phyloP scores from a whole-genome alignment of 169 alveolate genomes.

The Cryptosporidium canis region DNA sequence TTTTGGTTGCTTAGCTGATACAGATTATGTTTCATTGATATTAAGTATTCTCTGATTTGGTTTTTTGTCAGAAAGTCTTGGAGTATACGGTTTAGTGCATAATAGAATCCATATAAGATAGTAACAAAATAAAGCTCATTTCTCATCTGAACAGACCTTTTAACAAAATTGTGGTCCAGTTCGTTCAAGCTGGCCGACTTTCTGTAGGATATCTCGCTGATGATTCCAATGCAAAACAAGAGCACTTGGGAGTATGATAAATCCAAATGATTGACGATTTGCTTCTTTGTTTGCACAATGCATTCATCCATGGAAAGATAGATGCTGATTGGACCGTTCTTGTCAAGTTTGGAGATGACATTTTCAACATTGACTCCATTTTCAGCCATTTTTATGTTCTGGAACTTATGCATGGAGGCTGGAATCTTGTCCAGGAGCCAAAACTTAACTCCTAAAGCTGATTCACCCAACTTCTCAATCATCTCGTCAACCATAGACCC shows the following conservation, averaged over 20 bases:
- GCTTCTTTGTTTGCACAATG: not conserved
- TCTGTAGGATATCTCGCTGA: slow-evolving; percentile 8
- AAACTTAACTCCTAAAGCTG: not conserved
- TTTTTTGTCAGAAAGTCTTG: not conserved
- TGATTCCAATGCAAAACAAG: slow-evolving; percentile 15
- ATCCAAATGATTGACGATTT: not conserved
- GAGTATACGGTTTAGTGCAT: not conserved
- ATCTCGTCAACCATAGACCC: not conserved
- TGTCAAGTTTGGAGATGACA: not conserved
- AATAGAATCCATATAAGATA: not conserved
- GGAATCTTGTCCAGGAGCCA: not conserved
- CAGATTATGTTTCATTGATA: not conserved
- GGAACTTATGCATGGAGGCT: not conserved
- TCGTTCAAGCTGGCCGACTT: not conserved
- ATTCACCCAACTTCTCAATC: not conserved
- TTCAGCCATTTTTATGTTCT: not conserved
- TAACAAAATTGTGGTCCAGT: not conserved
- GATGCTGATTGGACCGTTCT: not conserved
- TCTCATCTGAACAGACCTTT: not conserved
- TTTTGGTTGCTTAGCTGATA: slow-evolving; percentile 8
- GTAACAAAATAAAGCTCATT: not conserved
- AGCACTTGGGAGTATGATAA: not conserved
- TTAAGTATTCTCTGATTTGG: not conserved
- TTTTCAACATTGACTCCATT: not conserved
- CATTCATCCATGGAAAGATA: slow-evolving; percentile 9